These are phyloP conservation scores for Boletus speciosus DNA, from an alignment of 768 basidiomycete species.

Conservation along the genomic window DNA sequence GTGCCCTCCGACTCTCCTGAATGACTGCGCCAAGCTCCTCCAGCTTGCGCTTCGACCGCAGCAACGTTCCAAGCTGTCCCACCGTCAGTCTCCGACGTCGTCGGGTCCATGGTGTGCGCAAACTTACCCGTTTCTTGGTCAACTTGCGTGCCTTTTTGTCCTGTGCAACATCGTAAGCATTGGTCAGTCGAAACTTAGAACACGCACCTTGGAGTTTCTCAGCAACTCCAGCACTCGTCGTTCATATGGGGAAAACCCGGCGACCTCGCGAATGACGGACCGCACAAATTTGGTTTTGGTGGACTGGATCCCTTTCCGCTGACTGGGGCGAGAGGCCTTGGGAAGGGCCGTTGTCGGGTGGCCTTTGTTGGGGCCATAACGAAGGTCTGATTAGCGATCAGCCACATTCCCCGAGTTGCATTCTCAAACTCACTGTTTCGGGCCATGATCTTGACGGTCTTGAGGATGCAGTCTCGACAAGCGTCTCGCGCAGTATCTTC, in stretches of 20 bases:
- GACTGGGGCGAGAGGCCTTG: conserved; percentile 71
- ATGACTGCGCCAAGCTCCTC: conserved; percentile 93
- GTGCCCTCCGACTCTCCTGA: conserved; percentile 85
- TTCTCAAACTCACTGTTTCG: conserved; percentile 60
- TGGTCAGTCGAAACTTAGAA: neutral
- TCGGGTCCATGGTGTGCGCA: neutral
- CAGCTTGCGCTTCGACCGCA: conserved; percentile 98
- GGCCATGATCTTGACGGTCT: conserved; percentile 65
- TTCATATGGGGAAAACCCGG: conserved; percentile 97
- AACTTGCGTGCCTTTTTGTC: conserved; percentile 99
- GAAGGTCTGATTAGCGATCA: conserved; percentile 59
- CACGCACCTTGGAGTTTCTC: conserved; percentile 89
- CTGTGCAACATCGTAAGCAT: conserved; percentile 36
- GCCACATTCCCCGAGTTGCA: neutral
- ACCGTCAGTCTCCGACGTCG: neutral
- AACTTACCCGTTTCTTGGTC: conserved; percentile 97
- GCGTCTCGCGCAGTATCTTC: conserved; percentile 17
- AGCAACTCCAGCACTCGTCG: conserved; percentile 96
- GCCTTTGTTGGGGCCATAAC: conserved; percentile 83
- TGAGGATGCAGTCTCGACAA: conserved; percentile 35
- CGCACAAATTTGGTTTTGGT: conserved; percentile 93
- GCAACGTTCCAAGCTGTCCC: conserved; percentile 86
- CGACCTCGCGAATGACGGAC: conserved; percentile 93
- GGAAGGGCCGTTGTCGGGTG: conserved; percentile 84
- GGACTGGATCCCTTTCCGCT: conserved; percentile 90